phyloP scores from a whole-genome alignment of 1,284 basidiomycete species.

The Moniliophthora roreri region DNA sequence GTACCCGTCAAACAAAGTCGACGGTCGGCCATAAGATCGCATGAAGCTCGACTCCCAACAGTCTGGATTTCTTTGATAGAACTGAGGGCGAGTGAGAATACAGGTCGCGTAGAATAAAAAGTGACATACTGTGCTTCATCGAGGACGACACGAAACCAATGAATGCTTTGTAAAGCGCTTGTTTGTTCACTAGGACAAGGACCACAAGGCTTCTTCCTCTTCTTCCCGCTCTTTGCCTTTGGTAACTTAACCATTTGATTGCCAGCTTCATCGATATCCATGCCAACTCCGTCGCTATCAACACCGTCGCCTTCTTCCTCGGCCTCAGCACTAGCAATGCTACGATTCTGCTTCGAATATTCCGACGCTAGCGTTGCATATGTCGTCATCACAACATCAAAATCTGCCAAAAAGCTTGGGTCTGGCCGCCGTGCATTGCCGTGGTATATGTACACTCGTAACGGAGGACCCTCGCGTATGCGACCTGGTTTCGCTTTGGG shows the following conservation, averaged over 20 bases:
- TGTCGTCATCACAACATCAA: conserved; percentile 97
- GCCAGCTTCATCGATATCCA: conserved; percentile 71
- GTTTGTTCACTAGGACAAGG: conserved; percentile 56
- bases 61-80: conserved; percentile 97
- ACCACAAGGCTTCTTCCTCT: conserved; percentile 63
- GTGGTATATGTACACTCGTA: conserved; percentile 95
- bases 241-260: conserved; percentile 54
- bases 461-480: conserved; percentile 46
- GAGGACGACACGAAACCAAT: conserved; percentile 97
- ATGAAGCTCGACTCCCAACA: conserved; percentile 91
- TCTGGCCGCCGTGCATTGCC: conserved; percentile 89
- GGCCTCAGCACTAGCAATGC: conserved; percentile 50
- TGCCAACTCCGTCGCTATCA: conserved; percentile 43
- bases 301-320: conserved; percentile 78
- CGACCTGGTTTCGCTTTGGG: conserved; percentile 34
- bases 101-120: conserved; percentile 2
- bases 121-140: conserved; percentile 94
- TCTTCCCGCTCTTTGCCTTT: conserved; percentile 58
- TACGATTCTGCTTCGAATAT: conserved; percentile 85
- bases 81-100: conserved; percentile 39
- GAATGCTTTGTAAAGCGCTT: conserved; percentile 91
- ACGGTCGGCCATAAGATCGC: conserved; percentile 92
- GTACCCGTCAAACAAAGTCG: conserved; percentile 95
- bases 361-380: conserved; percentile 96
- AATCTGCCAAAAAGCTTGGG: conserved; percentile 82